Evolutionary conservation across 768 basidiomycete genomes (phyloP).

Genomic region (Boletus insuetus): DNA sequence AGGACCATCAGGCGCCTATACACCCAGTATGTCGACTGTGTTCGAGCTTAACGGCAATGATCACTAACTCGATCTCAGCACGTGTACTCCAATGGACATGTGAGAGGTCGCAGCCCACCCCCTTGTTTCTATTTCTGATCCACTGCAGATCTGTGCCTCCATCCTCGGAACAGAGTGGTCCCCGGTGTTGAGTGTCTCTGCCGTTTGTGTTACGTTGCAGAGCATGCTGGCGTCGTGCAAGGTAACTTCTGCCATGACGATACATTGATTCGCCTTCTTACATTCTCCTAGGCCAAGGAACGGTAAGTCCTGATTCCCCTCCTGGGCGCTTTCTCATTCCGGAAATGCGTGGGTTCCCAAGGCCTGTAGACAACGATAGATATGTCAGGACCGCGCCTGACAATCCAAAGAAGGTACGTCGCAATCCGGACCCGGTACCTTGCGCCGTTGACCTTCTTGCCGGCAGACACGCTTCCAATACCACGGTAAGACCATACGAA

Average conservation of each 20-base stretch:
- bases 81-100: slow-evolving; percentile 86
- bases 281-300: slow-evolving; percentile 50
- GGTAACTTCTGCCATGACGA: slow-evolving; percentile 38
- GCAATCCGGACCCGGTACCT: neutral
- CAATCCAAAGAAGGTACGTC: slow-evolving; percentile 80
- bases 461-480: slow-evolving; percentile 76
- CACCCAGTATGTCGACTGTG: slow-evolving; percentile 62
- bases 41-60: neutral
- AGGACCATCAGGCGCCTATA: slow-evolving; percentile 62
- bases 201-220: slow-evolving; percentile 83
- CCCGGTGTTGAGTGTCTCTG: slow-evolving; percentile 78
- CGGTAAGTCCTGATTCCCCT: slow-evolving; percentile 42
- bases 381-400: slow-evolving; percentile 77
- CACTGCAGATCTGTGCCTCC: slow-evolving; percentile 75
- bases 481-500: slow-evolving; percentile 52
- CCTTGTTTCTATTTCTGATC: slow-evolving; percentile 16
- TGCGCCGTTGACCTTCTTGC: slow-evolving; percentile 10
- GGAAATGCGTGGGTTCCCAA: slow-evolving; percentile 28
- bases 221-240: slow-evolving; percentile 94
- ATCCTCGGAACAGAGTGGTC: slow-evolving; percentile 91
- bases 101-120: slow-evolving; percentile 33
- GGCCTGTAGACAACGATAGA: slow-evolving; percentile 80
- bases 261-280: neutral
- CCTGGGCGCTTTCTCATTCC: neutral
- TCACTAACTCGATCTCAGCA: slow-evolving; percentile 46